Evolutionary conservation across 108 stramenopile species (phyloP).

Genomic region (Pseudonitzschia delicatissima): DNA sequence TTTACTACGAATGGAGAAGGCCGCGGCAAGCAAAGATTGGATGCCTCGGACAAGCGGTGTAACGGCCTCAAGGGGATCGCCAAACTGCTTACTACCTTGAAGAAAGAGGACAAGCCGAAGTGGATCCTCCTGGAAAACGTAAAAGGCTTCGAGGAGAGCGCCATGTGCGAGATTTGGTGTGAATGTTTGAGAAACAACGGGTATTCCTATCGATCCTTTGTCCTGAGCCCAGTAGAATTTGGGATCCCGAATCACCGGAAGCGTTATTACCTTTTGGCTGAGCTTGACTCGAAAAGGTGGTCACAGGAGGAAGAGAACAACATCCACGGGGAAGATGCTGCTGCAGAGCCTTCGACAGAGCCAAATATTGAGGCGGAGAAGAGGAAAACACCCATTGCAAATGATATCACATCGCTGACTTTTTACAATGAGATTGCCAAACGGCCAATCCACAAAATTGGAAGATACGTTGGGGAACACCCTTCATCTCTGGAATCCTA

Average conservation of each 20-base stretch:
- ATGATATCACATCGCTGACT: too few species aligned
- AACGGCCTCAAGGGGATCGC: conserved; percentile 34
- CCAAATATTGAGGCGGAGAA: too few species aligned
- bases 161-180: conserved; percentile 22
- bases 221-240: conserved; percentile 35
- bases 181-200: conserved; percentile 26
- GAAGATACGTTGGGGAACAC: conserved; percentile 7
- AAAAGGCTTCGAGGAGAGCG: conserved; percentile 35
- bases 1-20: conserved; percentile 40
- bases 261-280: conserved; percentile 45
- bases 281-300: conserved; percentile 23
- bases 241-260: conserved; percentile 53
- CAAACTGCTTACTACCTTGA: conserved; percentile 11
- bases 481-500: neutral
- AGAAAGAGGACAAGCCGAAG: conserved; percentile 10
- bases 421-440: too few species aligned
- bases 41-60: conserved; percentile 41
- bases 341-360: too few species aligned
- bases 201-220: conserved; percentile 28
- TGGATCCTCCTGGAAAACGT: conserved; percentile 60
- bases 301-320: neutral
- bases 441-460: too few species aligned
- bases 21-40: conserved; percentile 23
- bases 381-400: too few species aligned
- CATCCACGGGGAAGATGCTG: too few species aligned